Conservation (phyloP, 257 asterid genomes). For the Paulownia fortunei region DNA sequence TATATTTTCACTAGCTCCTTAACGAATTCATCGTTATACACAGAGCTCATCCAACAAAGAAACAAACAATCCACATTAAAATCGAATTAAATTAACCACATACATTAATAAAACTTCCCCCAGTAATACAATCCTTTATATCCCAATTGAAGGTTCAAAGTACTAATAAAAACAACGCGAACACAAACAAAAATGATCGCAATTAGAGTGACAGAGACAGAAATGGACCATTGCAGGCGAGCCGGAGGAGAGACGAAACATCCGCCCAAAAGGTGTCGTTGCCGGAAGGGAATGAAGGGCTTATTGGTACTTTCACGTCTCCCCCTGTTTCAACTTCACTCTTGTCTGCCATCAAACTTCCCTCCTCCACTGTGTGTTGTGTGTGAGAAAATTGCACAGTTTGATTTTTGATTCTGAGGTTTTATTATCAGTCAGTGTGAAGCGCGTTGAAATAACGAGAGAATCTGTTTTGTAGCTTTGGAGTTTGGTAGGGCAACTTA, state of each 20-base stretch:
- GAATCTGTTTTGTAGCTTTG: slow-evolving; percentile 22
- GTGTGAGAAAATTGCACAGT: slow-evolving; percentile 1
- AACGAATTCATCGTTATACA: neutral
- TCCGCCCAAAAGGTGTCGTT: slow-evolving; percentile 85
- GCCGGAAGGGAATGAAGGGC: slow-evolving; percentile 70
- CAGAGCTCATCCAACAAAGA: neutral
- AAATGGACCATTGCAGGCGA: slow-evolving; percentile 70
- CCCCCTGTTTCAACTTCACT: slow-evolving; percentile 42
- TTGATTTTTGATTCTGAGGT: slow-evolving; percentile 24
- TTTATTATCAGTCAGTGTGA: slow-evolving; percentile 20
- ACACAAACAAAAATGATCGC: neutral
- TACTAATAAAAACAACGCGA: neutral
- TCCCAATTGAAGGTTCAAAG: slow-evolving; percentile 1
- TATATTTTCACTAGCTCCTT: neutral
- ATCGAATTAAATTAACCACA: slow-evolving; percentile 4
- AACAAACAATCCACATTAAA: neutral
- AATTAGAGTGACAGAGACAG: slow-evolving; percentile 25
- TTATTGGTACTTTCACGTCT: slow-evolving; percentile 41
- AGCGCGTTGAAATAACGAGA: neutral
- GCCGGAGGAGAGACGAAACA: slow-evolving; percentile 69
- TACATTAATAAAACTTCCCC: slow-evolving; percentile 7
- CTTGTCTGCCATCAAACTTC: slow-evolving; percentile 38
- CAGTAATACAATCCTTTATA: neutral
- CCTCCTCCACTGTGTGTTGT: neutral
- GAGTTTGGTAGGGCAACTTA: slow-evolving; percentile 35